Evolutionary conservation across 108 stramenopile species (phyloP).

Genomic region (Nitzschia sp.): DNA sequence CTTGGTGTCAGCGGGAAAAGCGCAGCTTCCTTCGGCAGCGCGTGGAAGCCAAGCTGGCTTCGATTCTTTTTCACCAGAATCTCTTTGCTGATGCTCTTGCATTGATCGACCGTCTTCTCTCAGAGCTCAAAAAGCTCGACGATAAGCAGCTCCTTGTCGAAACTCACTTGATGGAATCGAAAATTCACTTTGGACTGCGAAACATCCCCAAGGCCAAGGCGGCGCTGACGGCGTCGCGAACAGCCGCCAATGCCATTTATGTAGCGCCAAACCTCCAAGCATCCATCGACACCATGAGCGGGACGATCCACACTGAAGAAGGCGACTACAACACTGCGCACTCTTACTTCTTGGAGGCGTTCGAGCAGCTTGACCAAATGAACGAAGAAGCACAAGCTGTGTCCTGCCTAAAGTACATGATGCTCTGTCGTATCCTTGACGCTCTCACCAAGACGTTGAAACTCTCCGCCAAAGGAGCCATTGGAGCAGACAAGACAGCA

Average conservation of each 20-base stretch:
- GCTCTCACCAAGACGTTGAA: conserved; percentile 77
- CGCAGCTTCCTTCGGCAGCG: conserved; percentile 97
- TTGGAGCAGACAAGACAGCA: conserved; percentile 56
- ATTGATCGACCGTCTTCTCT: conserved; percentile 82
- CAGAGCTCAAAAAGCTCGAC: conserved; percentile 98
- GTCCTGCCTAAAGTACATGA: conserved; percentile 96
- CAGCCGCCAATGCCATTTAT: conserved; percentile 91
- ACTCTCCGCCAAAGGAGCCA: conserved; percentile 57
- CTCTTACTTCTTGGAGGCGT: conserved; percentile 99
- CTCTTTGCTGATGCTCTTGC: conserved; percentile 84
- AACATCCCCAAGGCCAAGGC: conserved; percentile 98
- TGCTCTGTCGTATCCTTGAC: conserved; percentile 93
- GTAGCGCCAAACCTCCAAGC: conserved; percentile 94
- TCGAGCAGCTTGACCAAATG: conserved; percentile 94
- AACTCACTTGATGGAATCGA: conserved; percentile 93
- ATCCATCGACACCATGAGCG: conserved; percentile 96
- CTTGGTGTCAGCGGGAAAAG: conserved; percentile 93
- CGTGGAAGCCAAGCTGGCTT: conserved; percentile 93
- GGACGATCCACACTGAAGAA: conserved; percentile 97
- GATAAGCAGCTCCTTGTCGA: conserved; percentile 99
- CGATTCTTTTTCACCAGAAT: conserved; percentile 81
- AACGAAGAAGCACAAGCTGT: conserved; percentile 72
- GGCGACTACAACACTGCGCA: conserved; percentile 98
- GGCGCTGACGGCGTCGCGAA: conserved; percentile 95
- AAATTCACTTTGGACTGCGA: conserved; percentile 94